phyloP scores from a whole-genome alignment of 2,329 filamentous ascomycete genomes.

The Capronia epimyces region DNA sequence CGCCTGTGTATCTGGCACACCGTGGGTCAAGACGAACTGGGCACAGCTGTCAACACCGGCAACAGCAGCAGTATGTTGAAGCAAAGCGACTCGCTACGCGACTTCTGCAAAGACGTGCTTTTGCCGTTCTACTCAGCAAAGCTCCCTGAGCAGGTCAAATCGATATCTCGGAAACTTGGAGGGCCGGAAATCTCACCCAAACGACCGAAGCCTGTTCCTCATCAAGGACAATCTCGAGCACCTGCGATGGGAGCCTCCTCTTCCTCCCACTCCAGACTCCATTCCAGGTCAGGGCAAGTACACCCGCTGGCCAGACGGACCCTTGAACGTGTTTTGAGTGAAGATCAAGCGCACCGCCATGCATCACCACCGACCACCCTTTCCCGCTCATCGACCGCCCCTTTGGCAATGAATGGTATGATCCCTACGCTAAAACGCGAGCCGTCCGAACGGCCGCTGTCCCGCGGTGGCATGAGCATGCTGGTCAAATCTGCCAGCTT shows the following conservation, averaged over 20 bases:
- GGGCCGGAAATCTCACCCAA: slow-evolving; percentile 37
- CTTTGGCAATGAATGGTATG: slow-evolving; percentile 27
- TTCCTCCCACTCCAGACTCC: slow-evolving; percentile 35
- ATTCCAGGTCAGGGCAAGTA: slow-evolving; percentile 31
- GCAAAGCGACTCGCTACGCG: slow-evolving; percentile 43
- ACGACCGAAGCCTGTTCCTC: slow-evolving; percentile 23
- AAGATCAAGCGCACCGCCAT: slow-evolving; percentile 36
- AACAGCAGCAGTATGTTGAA: slow-evolving; percentile 16
- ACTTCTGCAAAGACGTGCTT: slow-evolving; percentile 48
- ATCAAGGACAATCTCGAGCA: neutral
- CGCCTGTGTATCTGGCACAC: slow-evolving; percentile 49
- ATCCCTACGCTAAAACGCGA: slow-evolving; percentile 38
- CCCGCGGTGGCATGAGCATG: slow-evolving; percentile 36
- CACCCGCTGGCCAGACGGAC: slow-evolving; percentile 35
- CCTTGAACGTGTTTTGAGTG: slow-evolving; percentile 44
- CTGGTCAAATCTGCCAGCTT: slow-evolving; percentile 43
- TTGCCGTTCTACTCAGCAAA: slow-evolving; percentile 47
- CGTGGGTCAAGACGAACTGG: slow-evolving; percentile 39
- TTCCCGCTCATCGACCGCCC: slow-evolving; percentile 40
- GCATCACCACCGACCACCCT: slow-evolving; percentile 37
- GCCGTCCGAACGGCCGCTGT: slow-evolving; percentile 37
- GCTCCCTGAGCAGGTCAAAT: slow-evolving; percentile 44
- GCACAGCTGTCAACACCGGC: slow-evolving; percentile 29
- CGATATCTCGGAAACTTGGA: slow-evolving; percentile 45
- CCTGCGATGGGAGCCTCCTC: slow-evolving; percentile 40